These are phyloP conservation scores for Candida sakaeoensis DNA, from an alignment of 805 yeast species.

Conservation along the genomic window DNA sequence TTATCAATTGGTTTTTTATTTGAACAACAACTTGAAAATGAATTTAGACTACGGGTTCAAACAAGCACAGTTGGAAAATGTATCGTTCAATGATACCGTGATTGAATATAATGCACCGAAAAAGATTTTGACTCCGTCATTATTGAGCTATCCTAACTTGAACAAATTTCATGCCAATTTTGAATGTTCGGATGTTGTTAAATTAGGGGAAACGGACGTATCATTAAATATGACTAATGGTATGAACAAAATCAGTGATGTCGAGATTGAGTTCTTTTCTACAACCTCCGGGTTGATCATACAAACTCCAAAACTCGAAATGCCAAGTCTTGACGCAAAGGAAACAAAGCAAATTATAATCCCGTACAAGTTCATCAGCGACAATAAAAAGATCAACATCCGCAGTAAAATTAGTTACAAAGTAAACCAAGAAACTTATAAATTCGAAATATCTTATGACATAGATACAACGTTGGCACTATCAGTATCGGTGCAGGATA, in stretches of 20 bases:
- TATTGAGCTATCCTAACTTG: slow-evolving; percentile 15
- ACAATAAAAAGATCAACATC: slow-evolving; percentile 22
- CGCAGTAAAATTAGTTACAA: slow-evolving; percentile 19
- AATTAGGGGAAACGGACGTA: slow-evolving; percentile 26
- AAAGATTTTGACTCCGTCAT: neutral
- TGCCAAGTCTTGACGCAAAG: slow-evolving; percentile 10
- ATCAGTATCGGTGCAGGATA: slow-evolving; percentile 79
- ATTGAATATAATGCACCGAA: neutral
- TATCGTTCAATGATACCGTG: slow-evolving; percentile 8
- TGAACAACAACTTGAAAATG: slow-evolving; percentile 9
- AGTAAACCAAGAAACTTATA: slow-evolving; percentile 16
- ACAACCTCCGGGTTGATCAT: slow-evolving; percentile 18
- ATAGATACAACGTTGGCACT: slow-evolving; percentile 56
- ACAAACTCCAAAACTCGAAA: neutral
- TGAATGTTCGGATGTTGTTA: slow-evolving; percentile 19
- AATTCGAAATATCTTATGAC: slow-evolving; percentile 23
- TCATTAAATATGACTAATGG: slow-evolving; percentile 26
- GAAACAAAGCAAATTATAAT: slow-evolving; percentile 20
- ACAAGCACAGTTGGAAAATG: slow-evolving; percentile 5
- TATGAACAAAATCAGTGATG: slow-evolving; percentile 25
- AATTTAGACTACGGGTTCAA: slow-evolving; percentile 3
- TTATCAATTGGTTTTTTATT: slow-evolving; percentile 1
- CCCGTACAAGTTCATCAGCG: slow-evolving; percentile 30
- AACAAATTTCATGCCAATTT: slow-evolving; percentile 26
- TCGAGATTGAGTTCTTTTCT: slow-evolving; percentile 16